Percentiles rank a stretch among this genome's conserved stretches.
phyloP scores from a whole-genome alignment of 495 filamentous ascomycete genomes.

The Penicillium chermesinum region DNA sequence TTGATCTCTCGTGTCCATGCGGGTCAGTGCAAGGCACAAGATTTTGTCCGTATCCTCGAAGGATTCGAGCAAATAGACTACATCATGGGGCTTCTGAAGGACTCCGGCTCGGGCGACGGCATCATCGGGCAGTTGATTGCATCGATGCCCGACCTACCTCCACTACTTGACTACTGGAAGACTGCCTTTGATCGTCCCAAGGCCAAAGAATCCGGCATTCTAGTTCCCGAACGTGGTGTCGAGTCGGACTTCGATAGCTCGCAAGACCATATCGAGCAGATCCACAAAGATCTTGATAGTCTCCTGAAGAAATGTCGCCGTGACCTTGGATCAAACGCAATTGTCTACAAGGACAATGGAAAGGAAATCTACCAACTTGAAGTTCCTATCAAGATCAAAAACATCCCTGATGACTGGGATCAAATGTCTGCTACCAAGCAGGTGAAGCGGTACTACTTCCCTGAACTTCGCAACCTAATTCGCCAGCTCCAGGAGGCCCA shows the following conservation, averaged over 20 bases:
- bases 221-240: slow-evolving; percentile 84
- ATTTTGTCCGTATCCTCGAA: slow-evolving; percentile 91
- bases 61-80: slow-evolving; percentile 97
- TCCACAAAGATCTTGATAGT: slow-evolving; percentile 65
- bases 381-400: slow-evolving; percentile 76
- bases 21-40: slow-evolving; percentile 75
- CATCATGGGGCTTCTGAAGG: slow-evolving; percentile 71
- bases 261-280: slow-evolving; percentile 65
- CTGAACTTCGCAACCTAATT: slow-evolving; percentile 74
- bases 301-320: slow-evolving; percentile 66
- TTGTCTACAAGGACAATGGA: slow-evolving; percentile 83
- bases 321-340: slow-evolving; percentile 60
- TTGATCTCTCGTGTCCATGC: slow-evolving; percentile 94
- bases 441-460: slow-evolving; percentile 92
- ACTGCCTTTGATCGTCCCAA: slow-evolving; percentile 83
- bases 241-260: slow-evolving; percentile 91
- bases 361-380: slow-evolving; percentile 98
- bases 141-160: slow-evolving; percentile 76
- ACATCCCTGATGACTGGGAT: slow-evolving; percentile 79
- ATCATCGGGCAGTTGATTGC: slow-evolving; percentile 78
- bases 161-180: slow-evolving; percentile 78
- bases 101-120: slow-evolving; percentile 65
- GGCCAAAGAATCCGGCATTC: slow-evolving; percentile 67
- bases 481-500: slow-evolving; percentile 86
- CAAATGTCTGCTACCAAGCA: slow-evolving; percentile 92